Base-by-base conservation (phyloP, 2,329 filamentous ascomycete genomes). In the Orbilia quercus region DNA sequence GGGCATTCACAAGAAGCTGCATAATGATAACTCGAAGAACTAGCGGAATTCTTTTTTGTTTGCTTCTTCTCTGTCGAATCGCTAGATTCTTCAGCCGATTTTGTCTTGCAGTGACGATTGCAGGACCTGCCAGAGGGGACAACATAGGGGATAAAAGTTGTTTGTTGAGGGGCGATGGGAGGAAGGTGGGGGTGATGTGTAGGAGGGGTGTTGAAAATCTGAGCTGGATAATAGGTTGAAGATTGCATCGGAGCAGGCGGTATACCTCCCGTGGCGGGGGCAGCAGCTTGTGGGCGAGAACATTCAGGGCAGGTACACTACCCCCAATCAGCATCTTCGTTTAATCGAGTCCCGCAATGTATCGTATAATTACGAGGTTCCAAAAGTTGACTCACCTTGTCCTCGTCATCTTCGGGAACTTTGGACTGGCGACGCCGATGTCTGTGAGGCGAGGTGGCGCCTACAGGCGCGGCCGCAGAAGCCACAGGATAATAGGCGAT, bases 131-230 rank as follows among this genome's bases (percentile, higher is more conserved):
- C 22, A 14, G 20, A 11, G 3, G 67, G 67, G 7, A 72, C 38
- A 11, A 65, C 53, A n/a, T 72, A 72, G 0, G 67, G 67, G 36
- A 72, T 72, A 34, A 72, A 72, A 7, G 67, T 72, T 2, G 67
- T 72, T 20, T 63, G 60, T 25, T 71, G 66, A 20, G 58, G n/a
- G 14, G 28, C 36, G 18, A 38, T 7, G 6, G 58, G 42, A 22
- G 44, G 45, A 22, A 25, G 45, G 25, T 28, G 5, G 2, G 58
- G 42, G n/a, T 34, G 45, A 22, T 23, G 45, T 9, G 31, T 36
- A 38, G n/a, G n/a, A n/a, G n/a, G n/a, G n/a, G n/a, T n/a, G n/a
- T n/a, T n/a, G n/a, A 54, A 65, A 14, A 72, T 47, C 28, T 64
- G 67, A 18, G 67, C n/a, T 4, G 58, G 53, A 3, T 64, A 59